Evolutionary conservation across 2,329 filamentous ascomycete species (phyloP).

Genomic region (Acephala macrosclerotiorum): DNA sequence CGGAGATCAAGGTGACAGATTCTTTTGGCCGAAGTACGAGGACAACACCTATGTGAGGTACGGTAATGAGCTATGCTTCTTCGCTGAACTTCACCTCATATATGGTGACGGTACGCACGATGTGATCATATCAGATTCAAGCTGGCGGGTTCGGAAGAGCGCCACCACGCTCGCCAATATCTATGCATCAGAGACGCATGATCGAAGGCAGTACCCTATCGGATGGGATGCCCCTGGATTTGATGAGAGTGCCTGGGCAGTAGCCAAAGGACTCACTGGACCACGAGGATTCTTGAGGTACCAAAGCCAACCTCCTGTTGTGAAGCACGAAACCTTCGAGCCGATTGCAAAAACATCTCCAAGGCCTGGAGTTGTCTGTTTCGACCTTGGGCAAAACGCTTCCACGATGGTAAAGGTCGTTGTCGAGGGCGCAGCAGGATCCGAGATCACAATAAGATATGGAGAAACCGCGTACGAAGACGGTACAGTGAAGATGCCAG

Average conservation of each 20-base stretch:
- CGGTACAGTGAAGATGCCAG: not conserved
- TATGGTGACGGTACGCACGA: slow-evolving; percentile 6
- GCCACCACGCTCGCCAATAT: slow-evolving; percentile 4
- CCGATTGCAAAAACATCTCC: not conserved
- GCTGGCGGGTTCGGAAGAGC: slow-evolving; percentile 1
- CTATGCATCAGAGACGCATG: slow-evolving; percentile 9
- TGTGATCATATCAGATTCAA: not conserved
- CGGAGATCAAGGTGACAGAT: slow-evolving; percentile 7
- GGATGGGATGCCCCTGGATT: slow-evolving; percentile 10
- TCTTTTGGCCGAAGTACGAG: slow-evolving; percentile 10
- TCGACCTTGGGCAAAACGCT: slow-evolving; percentile 4
- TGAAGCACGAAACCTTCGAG: not conserved
- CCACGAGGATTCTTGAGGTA: not conserved
- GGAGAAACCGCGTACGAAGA: slow-evolving; percentile 3
- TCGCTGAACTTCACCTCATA: not conserved
- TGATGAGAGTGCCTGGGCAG: not conserved
- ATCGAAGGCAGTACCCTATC: not conserved
- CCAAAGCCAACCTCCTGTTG: slow-evolving; percentile 11
- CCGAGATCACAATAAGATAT: not conserved
- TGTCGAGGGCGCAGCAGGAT: not conserved
- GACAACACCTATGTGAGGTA: slow-evolving; percentile 10
- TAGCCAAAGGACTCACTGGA: not conserved
- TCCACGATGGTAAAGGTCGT: slow-evolving; percentile 3
- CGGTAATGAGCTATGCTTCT: slow-evolving; percentile 9
- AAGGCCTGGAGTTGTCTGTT: not conserved